Conservation (phyloP, 169 alveolate genomes). For the Blepharisma undulans region DNA sequence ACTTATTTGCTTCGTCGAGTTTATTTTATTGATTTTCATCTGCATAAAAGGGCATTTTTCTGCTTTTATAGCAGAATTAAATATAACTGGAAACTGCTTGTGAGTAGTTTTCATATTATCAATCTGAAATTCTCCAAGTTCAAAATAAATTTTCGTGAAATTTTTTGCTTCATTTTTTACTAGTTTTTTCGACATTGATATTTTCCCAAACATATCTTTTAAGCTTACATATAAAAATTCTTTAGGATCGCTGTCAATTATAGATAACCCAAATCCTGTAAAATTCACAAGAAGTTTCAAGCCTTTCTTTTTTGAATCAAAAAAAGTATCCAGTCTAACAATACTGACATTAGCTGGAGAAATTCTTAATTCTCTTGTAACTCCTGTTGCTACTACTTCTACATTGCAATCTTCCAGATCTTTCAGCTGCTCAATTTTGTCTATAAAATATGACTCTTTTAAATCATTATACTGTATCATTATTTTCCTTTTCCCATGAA, state of each 20-base stretch:
- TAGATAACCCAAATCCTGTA: conserved; percentile 26
- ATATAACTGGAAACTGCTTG: conserved; percentile 25
- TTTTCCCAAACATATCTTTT: not conserved
- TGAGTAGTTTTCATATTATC: not conserved
- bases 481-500: not conserved
- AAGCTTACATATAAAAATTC: not conserved
- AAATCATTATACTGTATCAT: not conserved
- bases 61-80: not conserved
- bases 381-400: not conserved
- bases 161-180: not conserved
- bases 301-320: not conserved
- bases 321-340: not conserved
- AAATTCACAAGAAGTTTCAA: not conserved
- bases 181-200: not conserved
- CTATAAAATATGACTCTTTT: not conserved
- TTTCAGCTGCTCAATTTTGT: not conserved
- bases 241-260: not conserved
- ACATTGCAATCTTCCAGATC: not conserved
- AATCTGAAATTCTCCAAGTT: not conserved
- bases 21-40: not conserved
- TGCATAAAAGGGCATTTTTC: conserved; percentile 53
- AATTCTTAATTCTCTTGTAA: not conserved
- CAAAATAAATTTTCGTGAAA: not conserved
- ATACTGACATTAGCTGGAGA: not conserved
- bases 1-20: not conserved